phyloP scores from a whole-genome alignment of 164 flowering plant species.

The Euptelea pleiosperma region DNA sequence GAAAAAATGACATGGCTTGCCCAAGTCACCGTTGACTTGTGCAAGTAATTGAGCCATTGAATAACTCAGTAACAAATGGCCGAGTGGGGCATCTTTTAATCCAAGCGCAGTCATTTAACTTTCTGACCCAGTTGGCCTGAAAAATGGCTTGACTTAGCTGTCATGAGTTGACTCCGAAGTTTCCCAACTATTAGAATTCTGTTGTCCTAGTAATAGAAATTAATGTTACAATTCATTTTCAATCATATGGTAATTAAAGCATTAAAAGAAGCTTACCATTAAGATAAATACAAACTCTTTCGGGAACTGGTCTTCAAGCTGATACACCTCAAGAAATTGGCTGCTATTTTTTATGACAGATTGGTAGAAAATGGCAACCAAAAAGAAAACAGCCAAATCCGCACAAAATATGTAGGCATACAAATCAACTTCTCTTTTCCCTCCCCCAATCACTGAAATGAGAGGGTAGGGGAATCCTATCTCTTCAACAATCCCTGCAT shows the following conservation, averaged over 20 bases:
- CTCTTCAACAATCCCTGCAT: slow-evolving; percentile 48
- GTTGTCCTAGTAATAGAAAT: background rate
- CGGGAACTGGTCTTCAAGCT: slow-evolving; percentile 99
- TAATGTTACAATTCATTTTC: background rate
- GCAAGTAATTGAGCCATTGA: background rate
- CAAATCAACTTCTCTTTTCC: slow-evolving; percentile 87
- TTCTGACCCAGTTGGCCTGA: too few species aligned
- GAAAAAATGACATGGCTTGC: background rate
- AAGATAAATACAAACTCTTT: slow-evolving; percentile 81
- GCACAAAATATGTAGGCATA: slow-evolving; percentile 98
- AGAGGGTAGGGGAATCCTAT: slow-evolving; percentile 79
- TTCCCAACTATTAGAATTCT: background rate
- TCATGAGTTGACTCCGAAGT: slow-evolving; percentile 2
- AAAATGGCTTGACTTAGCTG: background rate
- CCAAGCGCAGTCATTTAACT: too few species aligned
- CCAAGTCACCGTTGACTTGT: background rate
- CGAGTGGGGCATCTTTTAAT: too few species aligned
- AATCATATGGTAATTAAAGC: background rate
- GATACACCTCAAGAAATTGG: slow-evolving; percentile 89
- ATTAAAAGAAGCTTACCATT: slow-evolving; percentile 48
- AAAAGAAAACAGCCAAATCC: slow-evolving; percentile 82
- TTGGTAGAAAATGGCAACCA: slow-evolving; percentile 91
- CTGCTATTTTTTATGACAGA: slow-evolving; percentile 80
- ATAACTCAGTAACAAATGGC: too few species aligned
- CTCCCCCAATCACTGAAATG: slow-evolving; percentile 90